Conservation (phyloP, 768 basidiomycete species). For the Cystobasidium tubakii region DNA sequence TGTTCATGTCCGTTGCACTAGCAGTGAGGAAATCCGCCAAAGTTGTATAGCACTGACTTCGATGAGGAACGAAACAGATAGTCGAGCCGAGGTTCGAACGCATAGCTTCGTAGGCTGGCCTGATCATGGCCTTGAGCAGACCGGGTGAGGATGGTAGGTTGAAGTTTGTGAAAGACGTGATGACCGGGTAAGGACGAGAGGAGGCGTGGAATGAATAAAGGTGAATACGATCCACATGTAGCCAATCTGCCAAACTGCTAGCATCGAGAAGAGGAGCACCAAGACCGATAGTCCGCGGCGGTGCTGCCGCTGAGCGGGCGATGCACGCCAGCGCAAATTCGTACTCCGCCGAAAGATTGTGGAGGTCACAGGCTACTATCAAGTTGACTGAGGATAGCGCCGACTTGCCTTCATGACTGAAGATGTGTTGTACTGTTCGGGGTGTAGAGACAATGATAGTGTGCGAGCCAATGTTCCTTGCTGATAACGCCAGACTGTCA, state of each 20-base stretch:
- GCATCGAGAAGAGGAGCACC: constrained; percentile 74
- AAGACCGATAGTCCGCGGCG: constrained; percentile 69
- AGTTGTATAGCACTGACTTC: constrained; percentile 64
- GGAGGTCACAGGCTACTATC: constrained; percentile 76
- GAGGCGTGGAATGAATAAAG: constrained; percentile 72
- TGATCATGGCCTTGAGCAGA: constrained; percentile 83
- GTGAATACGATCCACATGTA: constrained; percentile 61
- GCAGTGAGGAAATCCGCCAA: constrained; percentile 82
- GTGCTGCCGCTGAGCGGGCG: constrained; percentile 59
- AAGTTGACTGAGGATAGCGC: constrained; percentile 56
- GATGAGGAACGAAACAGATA: constrained; percentile 83
- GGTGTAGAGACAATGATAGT: constrained; percentile 46
- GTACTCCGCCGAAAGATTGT: constrained; percentile 71
- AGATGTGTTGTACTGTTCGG: constrained; percentile 42
- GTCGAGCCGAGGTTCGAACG: constrained; percentile 51
- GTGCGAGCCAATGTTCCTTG: not conserved
- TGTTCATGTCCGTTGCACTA: constrained; percentile 63
- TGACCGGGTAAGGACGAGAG: constrained; percentile 74
- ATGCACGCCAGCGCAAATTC: constrained; percentile 70
- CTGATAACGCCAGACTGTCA: not conserved
- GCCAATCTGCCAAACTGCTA: constrained; percentile 73
- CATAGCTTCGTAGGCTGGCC: constrained; percentile 77
- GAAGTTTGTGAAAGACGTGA: constrained; percentile 66
- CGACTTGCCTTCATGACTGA: not conserved
- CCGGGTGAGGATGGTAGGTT: constrained; percentile 78